Evolutionary conservation across 2,329 filamentous ascomycete species (phyloP).

Genomic region (Chaetomium strumarium): DNA sequence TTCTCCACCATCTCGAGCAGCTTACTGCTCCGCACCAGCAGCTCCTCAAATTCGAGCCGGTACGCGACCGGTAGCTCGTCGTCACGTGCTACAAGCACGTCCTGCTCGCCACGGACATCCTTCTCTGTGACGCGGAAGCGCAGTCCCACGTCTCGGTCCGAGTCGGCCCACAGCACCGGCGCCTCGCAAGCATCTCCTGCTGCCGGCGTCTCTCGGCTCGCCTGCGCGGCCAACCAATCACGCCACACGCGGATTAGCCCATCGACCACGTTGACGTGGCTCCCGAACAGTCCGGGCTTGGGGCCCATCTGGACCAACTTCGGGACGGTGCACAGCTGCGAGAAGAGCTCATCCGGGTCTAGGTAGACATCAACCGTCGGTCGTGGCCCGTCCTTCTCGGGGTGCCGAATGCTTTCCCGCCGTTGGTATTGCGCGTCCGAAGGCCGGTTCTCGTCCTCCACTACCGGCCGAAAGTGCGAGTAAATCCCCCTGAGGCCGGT

Average conservation of each 20-base stretch:
- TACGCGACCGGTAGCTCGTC: constrained; percentile 66
- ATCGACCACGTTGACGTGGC: constrained; percentile 60
- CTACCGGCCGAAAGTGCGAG: constrained; percentile 62
- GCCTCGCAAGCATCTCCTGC: constrained; percentile 21
- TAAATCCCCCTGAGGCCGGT: constrained; percentile 53
- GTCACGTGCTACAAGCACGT: constrained; percentile 50
- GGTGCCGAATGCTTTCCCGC: constrained; percentile 3
- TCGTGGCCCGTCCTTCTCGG: constrained; percentile 27
- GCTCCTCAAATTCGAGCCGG: constrained; percentile 64
- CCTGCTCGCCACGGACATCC: constrained; percentile 32
- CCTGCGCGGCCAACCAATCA: constrained; percentile 56
- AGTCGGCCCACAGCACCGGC: constrained; percentile 63
- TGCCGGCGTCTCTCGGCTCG: constrained; percentile 25
- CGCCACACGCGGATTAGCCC: constrained; percentile 66
- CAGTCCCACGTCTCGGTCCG: constrained; percentile 58
- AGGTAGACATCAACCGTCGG: constrained; percentile 57
- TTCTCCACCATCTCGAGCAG: constrained; percentile 61
- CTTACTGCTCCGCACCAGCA: constrained; percentile 58
- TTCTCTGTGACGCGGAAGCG: constrained; percentile 58
- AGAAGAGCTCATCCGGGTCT: constrained; percentile 66
- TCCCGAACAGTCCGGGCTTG: constrained; percentile 55
- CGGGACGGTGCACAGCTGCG: constrained; percentile 63
- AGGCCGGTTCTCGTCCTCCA: constrained; percentile 43
- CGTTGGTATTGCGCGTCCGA: constrained; percentile 31
- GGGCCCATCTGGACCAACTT: constrained; percentile 64